A percentile compares a stretch with the other conserved stretches of the same genome.
Conservation (phyloP, 148 eudicot genomes). For the Cornus florida region DNA sequence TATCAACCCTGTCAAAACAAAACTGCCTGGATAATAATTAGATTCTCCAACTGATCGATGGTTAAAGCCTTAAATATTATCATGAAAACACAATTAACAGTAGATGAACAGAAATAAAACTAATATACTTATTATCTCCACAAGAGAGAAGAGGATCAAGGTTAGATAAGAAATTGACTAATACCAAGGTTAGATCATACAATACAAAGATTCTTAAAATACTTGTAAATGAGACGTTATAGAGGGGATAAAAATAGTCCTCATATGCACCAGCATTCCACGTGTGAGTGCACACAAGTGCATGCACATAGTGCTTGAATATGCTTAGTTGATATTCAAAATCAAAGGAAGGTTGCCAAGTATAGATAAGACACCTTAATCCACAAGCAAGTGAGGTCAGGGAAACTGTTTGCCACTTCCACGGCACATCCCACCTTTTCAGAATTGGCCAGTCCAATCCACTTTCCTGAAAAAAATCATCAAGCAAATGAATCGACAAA, state of each 20-base stretch:
- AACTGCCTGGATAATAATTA: conserved; percentile 84
- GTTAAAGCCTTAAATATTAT: neutral
- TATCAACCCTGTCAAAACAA: conserved; percentile 88
- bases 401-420: conserved; percentile 97
- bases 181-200: neutral
- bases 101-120: neutral
- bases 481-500: neutral
- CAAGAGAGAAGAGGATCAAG: neutral
- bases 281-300: conserved; percentile 1
- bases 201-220: neutral
- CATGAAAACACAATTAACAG: neutral
- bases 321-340: conserved; percentile 3
- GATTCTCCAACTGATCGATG: conserved; percentile 13
- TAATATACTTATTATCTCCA: neutral
- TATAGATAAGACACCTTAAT: conserved; percentile 51
- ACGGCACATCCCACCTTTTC: conserved; percentile 91
- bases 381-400: conserved; percentile 95
- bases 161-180: neutral
- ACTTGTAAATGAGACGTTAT: neutral
- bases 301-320: neutral
- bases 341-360: neutral
- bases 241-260: neutral
- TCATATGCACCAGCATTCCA: neutral
- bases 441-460: conserved; percentile 64
- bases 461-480: conserved; percentile 37